Percentiles rank a stretch among this genome's conserved stretches.
These are phyloP conservation scores for Monilinia fructigena DNA, from an alignment of 2,329 filamentous ascomycete species.

Conservation along the genomic window DNA sequence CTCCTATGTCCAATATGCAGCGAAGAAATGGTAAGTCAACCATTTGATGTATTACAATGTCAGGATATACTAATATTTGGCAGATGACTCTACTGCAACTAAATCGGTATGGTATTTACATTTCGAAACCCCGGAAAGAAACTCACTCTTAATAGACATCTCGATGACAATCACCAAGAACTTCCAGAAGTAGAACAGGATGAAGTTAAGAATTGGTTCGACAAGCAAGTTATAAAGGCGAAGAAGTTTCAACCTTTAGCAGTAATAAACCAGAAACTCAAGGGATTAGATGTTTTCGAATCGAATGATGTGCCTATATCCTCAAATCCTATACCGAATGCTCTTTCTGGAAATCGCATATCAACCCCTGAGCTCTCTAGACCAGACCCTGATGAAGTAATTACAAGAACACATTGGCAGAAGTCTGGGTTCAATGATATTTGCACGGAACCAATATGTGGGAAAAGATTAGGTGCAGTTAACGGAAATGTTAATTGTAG, in stretches of 20 bases:
- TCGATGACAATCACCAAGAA: constrained; percentile 72
- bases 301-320: constrained; percentile 60
- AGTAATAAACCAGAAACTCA: constrained; percentile 72
- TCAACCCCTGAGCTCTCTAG: constrained; percentile 38
- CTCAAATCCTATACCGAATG: constrained; percentile 36
- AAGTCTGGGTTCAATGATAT: constrained; percentile 67
- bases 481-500: constrained; percentile 90
- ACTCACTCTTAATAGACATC: constrained; percentile 53
- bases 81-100: constrained; percentile 89
- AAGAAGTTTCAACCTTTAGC: constrained; percentile 73
- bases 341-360: constrained; percentile 41
- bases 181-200: constrained; percentile 71
- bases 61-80: constrained; percentile 30
- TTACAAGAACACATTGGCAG: constrained; percentile 90
- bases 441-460: constrained; percentile 86
- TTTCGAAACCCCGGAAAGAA: constrained; percentile 30
- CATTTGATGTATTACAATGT: neutral
- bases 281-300: constrained; percentile 73
- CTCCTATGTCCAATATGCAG: constrained; percentile 96
- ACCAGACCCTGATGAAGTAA: constrained; percentile 81
- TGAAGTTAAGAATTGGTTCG: constrained; percentile 78
- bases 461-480: constrained; percentile 71
- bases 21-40: constrained; percentile 80
- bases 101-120: constrained; percentile 60
- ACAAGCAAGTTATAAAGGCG: constrained; percentile 71